These are phyloP conservation scores for Daedaleopsis sinensis DNA, from an alignment of 768 basidiomycete genomes.

Conservation along the genomic window DNA sequence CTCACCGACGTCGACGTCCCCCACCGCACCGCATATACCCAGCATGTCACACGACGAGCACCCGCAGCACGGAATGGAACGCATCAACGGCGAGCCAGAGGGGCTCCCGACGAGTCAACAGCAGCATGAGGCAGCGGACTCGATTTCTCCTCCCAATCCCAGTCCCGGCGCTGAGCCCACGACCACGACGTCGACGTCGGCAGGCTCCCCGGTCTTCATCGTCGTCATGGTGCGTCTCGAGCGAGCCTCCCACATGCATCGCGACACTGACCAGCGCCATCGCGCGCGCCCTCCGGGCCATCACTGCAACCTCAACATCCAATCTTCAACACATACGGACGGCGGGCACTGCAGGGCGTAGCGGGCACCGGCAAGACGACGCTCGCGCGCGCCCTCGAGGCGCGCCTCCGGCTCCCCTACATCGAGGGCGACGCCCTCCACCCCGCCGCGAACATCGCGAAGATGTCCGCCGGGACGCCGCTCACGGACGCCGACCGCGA, in stretches of 20 bases:
- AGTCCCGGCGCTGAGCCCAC: not conserved
- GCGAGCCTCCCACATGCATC: not conserved
- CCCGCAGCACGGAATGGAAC: too few species aligned
- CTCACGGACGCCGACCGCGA: slow-evolving; percentile 80
- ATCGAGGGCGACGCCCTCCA: slow-evolving; percentile 91
- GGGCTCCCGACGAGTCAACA: not conserved
- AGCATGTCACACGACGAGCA: not conserved
- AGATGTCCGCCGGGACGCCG: slow-evolving; percentile 81
- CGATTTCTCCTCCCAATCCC: too few species aligned
- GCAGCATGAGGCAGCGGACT: not conserved
- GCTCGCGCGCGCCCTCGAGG: slow-evolving; percentile 28
- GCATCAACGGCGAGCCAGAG: not conserved
- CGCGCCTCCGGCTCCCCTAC: slow-evolving; percentile 66
- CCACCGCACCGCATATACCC: not conserved
- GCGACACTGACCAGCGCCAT: not conserved
- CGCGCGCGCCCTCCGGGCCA: not conserved
- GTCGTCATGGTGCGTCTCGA: slow-evolving; percentile 50
- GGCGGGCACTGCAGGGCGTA: slow-evolving; percentile 28
- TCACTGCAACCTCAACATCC: not conserved
- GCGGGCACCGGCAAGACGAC: slow-evolving; percentile 35
- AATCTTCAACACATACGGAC: not conserved
- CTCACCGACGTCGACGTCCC: not conserved
- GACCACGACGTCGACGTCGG: slow-evolving; percentile 6
- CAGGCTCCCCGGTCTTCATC: slow-evolving; percentile 37
- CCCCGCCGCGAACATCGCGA: slow-evolving; percentile 77